Conservation (phyloP, 2,329 filamentous ascomycete genomes). For the Penicillium palitans region DNA sequence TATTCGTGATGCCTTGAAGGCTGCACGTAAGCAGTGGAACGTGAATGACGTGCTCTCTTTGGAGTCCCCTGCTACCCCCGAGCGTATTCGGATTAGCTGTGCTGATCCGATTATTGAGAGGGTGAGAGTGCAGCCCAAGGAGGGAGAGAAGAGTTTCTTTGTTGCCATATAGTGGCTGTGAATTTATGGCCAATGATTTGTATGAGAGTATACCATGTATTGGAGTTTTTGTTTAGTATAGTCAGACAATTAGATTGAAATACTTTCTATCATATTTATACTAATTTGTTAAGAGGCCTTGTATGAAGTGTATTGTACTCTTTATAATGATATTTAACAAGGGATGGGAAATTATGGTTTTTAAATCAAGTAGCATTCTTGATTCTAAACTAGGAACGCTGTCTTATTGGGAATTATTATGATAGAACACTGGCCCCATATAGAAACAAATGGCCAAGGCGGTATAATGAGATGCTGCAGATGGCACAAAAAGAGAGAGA, state of each 20-base stretch:
- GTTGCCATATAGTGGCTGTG: constrained; percentile 37
- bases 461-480: neutral
- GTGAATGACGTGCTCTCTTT: constrained; percentile 47
- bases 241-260: neutral
- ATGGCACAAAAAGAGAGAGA: constrained; percentile 1
- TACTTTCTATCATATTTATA: neutral
- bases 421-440: neutral
- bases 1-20: constrained; percentile 54
- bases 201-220: constrained; percentile 9
- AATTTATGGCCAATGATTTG: constrained; percentile 12
- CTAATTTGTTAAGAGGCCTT: neutral
- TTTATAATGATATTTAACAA: too few relatives aligned
- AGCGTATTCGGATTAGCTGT: constrained; percentile 51
- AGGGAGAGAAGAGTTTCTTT: constrained; percentile 55
- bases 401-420: neutral
- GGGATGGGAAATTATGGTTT: neutral
- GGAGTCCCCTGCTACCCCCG: constrained; percentile 53
- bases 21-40: constrained; percentile 51
- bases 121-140: constrained; percentile 53
- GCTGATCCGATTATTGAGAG: constrained; percentile 49
- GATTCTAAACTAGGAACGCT: neutral
- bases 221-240: neutral
- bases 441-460: neutral
- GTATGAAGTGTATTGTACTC: neutral
- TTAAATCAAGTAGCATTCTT: neutral